Base-by-base conservation (phyloP, 306 rosid species). In the Inga laurina region DNA sequence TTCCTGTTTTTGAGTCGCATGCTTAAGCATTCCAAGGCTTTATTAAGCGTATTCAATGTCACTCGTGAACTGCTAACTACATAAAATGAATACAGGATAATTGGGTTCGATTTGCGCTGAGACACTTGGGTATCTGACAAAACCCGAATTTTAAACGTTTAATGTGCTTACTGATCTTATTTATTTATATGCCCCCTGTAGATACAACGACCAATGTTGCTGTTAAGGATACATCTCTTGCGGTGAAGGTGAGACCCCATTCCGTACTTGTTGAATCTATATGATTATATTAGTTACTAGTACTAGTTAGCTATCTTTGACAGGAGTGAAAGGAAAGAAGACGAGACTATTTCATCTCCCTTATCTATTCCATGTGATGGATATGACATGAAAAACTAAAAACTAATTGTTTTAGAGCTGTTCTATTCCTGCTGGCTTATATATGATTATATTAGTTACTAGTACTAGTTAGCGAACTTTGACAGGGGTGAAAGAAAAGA, bases 231-330 rank as follows among this genome's bases (percentile, higher is more conserved):
- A 81, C 77, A 74, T 76, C 94, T 72, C 88, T 89, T 72, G 88
- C 62, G 9, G 79, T 92, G 78, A 93, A 90, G 98, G 98, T 95
- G 84, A 85, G 87, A 82, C 82, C 45, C 21, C 56, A 27, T 80
- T 75, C 81, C 77, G 80, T 79, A 51, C 46, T 61, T 48, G 74
- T 69, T 74, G 72, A 79, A 30, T 45, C 22, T 45, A 48, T 10
- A 43, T 74, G 24, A 46, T 37, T 79, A 71, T 18, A 15, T 6
- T 16, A 34, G 22, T 66, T 67, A 67, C 44, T 37, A 68, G 24
- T 39, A 22, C 46, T 39, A 69, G 30, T 69, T 27, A 78, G 51
- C 65, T n/a, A 37, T n/a, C 43, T 32, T 22, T 73, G 57, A 71
- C 66, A 16, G 54, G 75, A 37, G 48, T 48, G 44, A 75, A 71